Conservation (phyloP, 495 filamentous ascomycete genomes). For the Penicillium simplicissimum region DNA sequence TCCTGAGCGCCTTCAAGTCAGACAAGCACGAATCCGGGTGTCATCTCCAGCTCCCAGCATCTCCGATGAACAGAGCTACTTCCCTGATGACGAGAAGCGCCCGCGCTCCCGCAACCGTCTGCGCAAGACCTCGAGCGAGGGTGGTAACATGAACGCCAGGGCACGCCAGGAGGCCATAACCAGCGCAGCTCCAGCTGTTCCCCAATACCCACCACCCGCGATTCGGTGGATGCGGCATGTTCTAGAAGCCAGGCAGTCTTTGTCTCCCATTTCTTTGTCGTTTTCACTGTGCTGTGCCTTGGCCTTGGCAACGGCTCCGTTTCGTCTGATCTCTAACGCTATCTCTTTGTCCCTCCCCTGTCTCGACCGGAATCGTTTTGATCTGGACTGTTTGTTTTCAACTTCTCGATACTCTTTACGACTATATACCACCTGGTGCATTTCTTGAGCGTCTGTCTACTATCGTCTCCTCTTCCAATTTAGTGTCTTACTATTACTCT, state of each 20-base stretch:
- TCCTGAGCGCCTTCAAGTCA: slow-evolving; percentile 52
- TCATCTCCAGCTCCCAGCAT: slow-evolving; percentile 30
- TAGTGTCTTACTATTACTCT: slow-evolving; percentile 7
- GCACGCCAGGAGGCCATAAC: slow-evolving; percentile 44
- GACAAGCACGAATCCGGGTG: slow-evolving; percentile 37
- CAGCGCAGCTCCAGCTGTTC: slow-evolving; percentile 35
- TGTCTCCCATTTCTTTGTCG: slow-evolving; percentile 7
- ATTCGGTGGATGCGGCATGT: slow-evolving; percentile 48
- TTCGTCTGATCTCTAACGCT: not conserved
- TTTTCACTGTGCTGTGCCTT: not conserved
- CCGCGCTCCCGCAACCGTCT: slow-evolving; percentile 47
- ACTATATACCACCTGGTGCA: slow-evolving; percentile 33
- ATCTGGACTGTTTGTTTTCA: slow-evolving; percentile 17
- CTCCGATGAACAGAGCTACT: slow-evolving; percentile 48
- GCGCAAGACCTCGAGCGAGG: slow-evolving; percentile 55
- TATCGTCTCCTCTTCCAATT: slow-evolving; percentile 13
- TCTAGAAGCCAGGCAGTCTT: slow-evolving; percentile 26
- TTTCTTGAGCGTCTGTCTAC: slow-evolving; percentile 23
- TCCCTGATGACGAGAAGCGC: slow-evolving; percentile 55
- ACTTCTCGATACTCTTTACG: slow-evolving; percentile 22
- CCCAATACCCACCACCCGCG: slow-evolving; percentile 40
- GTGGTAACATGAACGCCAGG: slow-evolving; percentile 42
- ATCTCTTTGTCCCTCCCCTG: slow-evolving; percentile 18
- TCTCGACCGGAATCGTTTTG: slow-evolving; percentile 6
- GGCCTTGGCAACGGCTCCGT: slow-evolving; percentile 1